Evolutionary conservation across 1,284 basidiomycete species (phyloP), one percentile per base, ranked within the genome.

Genomic region (Microbotryum violaceum): DNA sequence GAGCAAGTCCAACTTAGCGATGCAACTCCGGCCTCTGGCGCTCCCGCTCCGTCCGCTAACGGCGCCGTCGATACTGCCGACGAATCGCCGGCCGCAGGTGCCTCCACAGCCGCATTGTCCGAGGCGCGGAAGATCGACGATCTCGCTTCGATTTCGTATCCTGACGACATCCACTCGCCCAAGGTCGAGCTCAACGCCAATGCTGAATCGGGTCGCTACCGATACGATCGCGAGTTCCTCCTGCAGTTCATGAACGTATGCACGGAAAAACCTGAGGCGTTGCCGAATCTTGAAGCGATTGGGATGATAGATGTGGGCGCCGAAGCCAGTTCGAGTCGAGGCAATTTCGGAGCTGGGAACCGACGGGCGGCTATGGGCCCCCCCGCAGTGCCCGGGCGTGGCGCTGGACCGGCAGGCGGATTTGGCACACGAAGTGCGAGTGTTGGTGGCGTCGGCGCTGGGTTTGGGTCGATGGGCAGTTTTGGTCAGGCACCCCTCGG

Each of bases 191-290:
- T 97, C 70, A 97, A 97, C 76, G 80, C 83, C 62, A 83, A 87
- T 63, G 87, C 87, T 20, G 73, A 77, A 63, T 86, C 87, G 72
- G 91, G 93, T 71, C 94, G 92, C 77, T 97, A 91, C 82, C 86
- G 93, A 71, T 98, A 98, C 76, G 92, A 97, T 77, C 91, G 94
- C 54, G 91, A 94, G 50, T 98, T 98, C 84, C 81, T 98, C 37
- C 78, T 99, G 67, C 96, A 99, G 75, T 99, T 98, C 79, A 96
- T 97, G 91, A 79, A 80, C 47, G 79, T 96, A 60, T 98, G 92
- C 81, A 89, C 86, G 76, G 93, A 97, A 77, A 94, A 92, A 77
- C 94, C 96, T 1, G 88, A 88, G 61, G 82, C 83, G 60, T 84
- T 97, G 29, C 91, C 93, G 44, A 84, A 89, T 65, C 82, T 97